These are phyloP conservation scores for Chytriomyces confervae DNA, from an alignment of 192 early-diverging fungal genomes.

Conservation along the genomic window DNA sequence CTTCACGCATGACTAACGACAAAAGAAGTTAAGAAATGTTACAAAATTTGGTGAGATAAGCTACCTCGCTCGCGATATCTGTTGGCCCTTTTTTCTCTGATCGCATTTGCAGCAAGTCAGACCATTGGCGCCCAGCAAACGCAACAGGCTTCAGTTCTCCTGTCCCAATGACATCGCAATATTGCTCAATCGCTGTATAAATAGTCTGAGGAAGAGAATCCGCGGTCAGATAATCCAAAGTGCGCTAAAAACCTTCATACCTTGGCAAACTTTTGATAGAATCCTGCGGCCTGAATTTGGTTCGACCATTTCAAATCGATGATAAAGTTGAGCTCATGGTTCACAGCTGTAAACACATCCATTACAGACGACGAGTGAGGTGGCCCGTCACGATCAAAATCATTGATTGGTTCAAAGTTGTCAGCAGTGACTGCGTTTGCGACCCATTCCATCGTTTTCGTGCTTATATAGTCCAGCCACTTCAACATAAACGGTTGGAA, in stretches of 20 bases:
- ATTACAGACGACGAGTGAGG: constrained; percentile 54
- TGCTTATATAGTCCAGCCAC: constrained; percentile 55
- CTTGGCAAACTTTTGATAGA: constrained; percentile 60
- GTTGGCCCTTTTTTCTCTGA: constrained; percentile 42
- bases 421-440: constrained; percentile 60
- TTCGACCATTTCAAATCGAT: constrained; percentile 59
- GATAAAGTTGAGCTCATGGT: constrained; percentile 60
- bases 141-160: constrained; percentile 49
- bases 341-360: constrained; percentile 59
- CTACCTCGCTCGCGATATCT: constrained; percentile 59
- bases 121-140: constrained; percentile 32
- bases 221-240: constrained; percentile 1
- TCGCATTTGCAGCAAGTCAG: constrained; percentile 41
- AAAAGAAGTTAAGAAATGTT: constrained; percentile 22
- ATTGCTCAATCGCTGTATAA: constrained; percentile 60
- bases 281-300: constrained; percentile 54
- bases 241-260: background rate
- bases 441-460: constrained; percentile 59
- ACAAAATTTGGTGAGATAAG: background rate
- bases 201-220: constrained; percentile 35
- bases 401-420: constrained; percentile 52
- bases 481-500: constrained; percentile 56
- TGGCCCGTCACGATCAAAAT: constrained; percentile 27
- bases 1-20: constrained; percentile 59
- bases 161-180: constrained; percentile 61